phyloP scores from a whole-genome alignment of 805 yeast genomes.

The Saturnispora sekii region DNA sequence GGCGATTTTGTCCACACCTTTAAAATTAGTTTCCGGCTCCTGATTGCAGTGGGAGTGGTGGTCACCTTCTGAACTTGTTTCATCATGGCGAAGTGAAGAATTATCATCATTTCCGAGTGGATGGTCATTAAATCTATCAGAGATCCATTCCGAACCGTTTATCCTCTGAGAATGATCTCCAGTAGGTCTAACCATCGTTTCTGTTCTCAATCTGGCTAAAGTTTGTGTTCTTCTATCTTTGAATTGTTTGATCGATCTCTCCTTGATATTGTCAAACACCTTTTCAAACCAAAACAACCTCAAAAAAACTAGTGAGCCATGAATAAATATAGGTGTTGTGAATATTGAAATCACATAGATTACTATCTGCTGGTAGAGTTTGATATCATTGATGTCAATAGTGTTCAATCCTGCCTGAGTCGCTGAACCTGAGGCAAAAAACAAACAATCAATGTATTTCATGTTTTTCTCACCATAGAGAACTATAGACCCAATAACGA shows the following conservation, averaged over 20 bases:
- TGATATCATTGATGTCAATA: conserved; percentile 51
- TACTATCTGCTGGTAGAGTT: conserved; percentile 71
- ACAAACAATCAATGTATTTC: conserved; percentile 68
- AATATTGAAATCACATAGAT: conserved; percentile 53
- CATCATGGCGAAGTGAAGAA: background rate
- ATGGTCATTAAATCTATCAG: conserved; percentile 14
- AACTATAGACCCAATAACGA: conserved; percentile 61
- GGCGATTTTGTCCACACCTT: no score
- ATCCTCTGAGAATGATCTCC: conserved; percentile 14
- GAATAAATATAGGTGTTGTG: conserved; percentile 84
- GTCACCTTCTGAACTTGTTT: no score
- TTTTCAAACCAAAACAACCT: conserved; percentile 86
- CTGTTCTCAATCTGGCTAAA: conserved; percentile 38
- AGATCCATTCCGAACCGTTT: conserved; percentile 26
- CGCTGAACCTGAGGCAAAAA: conserved; percentile 63
- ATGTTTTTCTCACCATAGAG: conserved; percentile 65
- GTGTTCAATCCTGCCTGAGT: conserved; percentile 94
- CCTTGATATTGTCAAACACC: conserved; percentile 73
- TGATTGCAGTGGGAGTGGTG: no score
- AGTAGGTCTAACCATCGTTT: conserved; percentile 19
- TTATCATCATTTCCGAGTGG: conserved; percentile 4
- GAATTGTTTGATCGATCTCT: conserved; percentile 66
- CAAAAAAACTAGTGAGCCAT: conserved; percentile 64
- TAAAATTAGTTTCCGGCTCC: no score
- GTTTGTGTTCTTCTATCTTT: conserved; percentile 77